Evolutionary conservation across 192 early-diverging fungal genomes (phyloP).

Genomic region (Podila horticola): DNA sequence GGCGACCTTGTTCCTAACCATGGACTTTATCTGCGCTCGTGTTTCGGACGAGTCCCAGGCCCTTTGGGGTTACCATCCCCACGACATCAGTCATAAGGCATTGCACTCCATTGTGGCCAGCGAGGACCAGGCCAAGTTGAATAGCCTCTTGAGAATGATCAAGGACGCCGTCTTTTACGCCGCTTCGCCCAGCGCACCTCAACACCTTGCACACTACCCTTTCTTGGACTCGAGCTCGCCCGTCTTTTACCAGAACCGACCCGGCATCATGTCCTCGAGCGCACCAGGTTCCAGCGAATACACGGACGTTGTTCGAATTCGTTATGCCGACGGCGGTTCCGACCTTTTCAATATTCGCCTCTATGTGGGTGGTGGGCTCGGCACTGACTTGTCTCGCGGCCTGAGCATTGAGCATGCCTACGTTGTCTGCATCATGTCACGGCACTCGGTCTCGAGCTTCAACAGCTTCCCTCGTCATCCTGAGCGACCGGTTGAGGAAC

Average conservation of each 20-base stretch:
- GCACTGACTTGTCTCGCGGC: constrained; percentile 57
- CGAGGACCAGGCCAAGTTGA: constrained; percentile 55
- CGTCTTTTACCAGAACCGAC: constrained; percentile 51
- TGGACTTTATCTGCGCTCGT: constrained; percentile 62
- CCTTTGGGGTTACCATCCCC: constrained; percentile 64
- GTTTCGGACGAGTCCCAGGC: constrained; percentile 61
- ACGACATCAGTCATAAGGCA: constrained; percentile 63
- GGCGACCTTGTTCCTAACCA: constrained; percentile 60
- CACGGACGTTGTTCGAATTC: constrained; percentile 59
- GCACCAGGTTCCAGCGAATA: constrained; percentile 57
- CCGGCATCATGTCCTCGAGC: constrained; percentile 40
- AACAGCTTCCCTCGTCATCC: constrained; percentile 9
- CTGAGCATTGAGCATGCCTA: constrained; percentile 60
- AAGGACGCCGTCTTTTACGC: constrained; percentile 50
- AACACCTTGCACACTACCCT: constrained; percentile 14
- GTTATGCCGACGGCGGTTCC: constrained; percentile 53
- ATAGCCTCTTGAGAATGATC: constrained; percentile 49
- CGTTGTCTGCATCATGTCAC: constrained; percentile 58
- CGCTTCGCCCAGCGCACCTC: constrained; percentile 12
- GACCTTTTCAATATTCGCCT: constrained; percentile 59
- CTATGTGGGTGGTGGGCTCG: constrained; percentile 70
- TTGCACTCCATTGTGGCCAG: constrained; percentile 58
- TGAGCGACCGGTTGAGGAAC: constrained; percentile 35
- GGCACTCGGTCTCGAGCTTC: constrained; percentile 11
- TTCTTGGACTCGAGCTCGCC: constrained; percentile 37